phyloP scores from a whole-genome alignment of 2,329 filamentous ascomycete genomes.

The Neopestalotiopsis clavispora region DNA sequence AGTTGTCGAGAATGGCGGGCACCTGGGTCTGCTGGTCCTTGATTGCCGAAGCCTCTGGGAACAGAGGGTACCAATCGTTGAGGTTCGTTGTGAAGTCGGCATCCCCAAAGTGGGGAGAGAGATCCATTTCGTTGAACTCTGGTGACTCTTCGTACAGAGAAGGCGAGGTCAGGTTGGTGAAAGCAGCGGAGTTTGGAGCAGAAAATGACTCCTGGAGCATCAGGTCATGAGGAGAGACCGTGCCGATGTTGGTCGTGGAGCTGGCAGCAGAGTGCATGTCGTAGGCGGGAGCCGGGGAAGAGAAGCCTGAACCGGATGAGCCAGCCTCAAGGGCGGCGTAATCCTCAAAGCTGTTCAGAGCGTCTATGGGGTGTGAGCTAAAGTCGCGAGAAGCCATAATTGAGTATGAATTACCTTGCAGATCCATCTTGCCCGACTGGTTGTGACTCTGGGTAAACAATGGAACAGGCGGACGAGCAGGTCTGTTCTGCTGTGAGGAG shows the following conservation, averaged over 20 bases:
- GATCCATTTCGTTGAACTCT: conserved; percentile 73
- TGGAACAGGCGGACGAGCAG: conserved; percentile 71
- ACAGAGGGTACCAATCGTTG: conserved; percentile 75
- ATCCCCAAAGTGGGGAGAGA: conserved; percentile 76
- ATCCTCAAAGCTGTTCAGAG: conserved; percentile 63
- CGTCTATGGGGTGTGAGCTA: conserved; percentile 47
- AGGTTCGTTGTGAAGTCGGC: conserved; percentile 58
- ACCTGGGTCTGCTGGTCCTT: conserved; percentile 14
- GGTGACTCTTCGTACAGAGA: conserved; percentile 80
- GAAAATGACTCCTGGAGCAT: conserved; percentile 74
- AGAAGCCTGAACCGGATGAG: conserved; percentile 53
- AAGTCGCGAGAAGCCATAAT: background rate
- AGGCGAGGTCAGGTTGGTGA: conserved; percentile 86
- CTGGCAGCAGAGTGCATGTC: conserved; percentile 54
- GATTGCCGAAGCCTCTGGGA: conserved; percentile 56
- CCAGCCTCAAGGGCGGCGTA: conserved; percentile 62
- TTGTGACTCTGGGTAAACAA: conserved; percentile 68
- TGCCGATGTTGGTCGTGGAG: conserved; percentile 63
- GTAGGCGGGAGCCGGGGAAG: conserved; percentile 58
- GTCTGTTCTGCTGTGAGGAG: conserved; percentile 50
- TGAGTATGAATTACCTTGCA: conserved; percentile 53
- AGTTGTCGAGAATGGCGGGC: conserved; percentile 39
- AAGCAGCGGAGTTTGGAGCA: conserved; percentile 79
- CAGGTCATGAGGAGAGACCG: conserved; percentile 85
- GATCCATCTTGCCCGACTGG: conserved; percentile 54